Evolutionary conservation across 208 protist genomes (phyloP), one percentile per base, ranked within the genome.

Genomic region (Trypanosoma congolense): DNA sequence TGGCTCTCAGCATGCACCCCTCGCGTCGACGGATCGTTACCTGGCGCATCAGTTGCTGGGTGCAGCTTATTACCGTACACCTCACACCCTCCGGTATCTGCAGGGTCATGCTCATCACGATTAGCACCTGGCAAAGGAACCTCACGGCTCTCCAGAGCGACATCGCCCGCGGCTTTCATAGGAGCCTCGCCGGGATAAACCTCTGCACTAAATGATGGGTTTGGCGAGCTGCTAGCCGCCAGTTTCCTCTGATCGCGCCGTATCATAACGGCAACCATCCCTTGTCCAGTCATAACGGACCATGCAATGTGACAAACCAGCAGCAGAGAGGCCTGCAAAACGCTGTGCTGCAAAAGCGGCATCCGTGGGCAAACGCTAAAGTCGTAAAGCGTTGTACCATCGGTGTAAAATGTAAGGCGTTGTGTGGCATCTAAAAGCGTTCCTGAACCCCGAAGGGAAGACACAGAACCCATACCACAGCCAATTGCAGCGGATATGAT

Each of bases 271-370:
- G 76, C 75, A 4, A 61, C 68, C 42, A 78, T 55, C 1, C 73
- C 60, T 55, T 84, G 75, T 2, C 78, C 78, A 16, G 68, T 46
- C 75, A 86, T 78, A 25, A 85, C 74, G 2, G 61, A 73, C 79
- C 83, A 90, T 33, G 78, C 62, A 14, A 83, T 65, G 41, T 90
- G 77, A 12, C 68, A 44, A 16, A 62, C 56, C 6, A 70, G 70
- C 8, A 83, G 56, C 38, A 90, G 56, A 18, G 63, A 55, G 3
- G 71, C 49, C 65, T 90, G 83, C 22, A 84, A 55, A 22, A 58
- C 56, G 22, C 56, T 46, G 53, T 83, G 79, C 19, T 75, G 40
- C 22, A 90, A 52, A 14, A 72, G 55, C 4, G 83, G 70, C 21
- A 90, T 60, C 55, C 56, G 70, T n/a, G 75, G 67, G 42, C 83